A percentile compares a stretch with the other conserved stretches of the same genome.
Evolutionary conservation across 2,329 filamentous ascomycete genomes (phyloP).

Genomic region (Penicillium olsonii): DNA sequence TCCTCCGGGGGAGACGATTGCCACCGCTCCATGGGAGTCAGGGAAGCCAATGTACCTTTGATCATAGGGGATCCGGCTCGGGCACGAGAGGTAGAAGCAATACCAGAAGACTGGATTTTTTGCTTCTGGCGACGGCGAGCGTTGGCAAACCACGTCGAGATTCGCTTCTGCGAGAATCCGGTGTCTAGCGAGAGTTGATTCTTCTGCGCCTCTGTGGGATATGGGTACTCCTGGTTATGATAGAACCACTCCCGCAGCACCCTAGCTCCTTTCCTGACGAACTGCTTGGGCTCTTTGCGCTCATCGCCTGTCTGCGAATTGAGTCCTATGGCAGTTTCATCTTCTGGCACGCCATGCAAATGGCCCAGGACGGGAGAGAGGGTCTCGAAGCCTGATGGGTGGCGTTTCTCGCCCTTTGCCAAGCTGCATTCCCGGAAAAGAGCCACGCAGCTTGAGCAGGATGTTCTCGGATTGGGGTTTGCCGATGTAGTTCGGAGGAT

Average conservation of each 20-base stretch:
- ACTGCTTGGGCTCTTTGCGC: conserved; percentile 38
- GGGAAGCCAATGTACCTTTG: conserved; percentile 31
- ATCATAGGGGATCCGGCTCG: conserved; percentile 50
- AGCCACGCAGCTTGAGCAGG: conserved; percentile 55
- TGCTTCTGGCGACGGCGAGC: conserved; percentile 51
- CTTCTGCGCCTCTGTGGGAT: conserved; percentile 53
- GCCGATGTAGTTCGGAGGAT: conserved; percentile 50
- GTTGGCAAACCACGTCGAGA: conserved; percentile 56
- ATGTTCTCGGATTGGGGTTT: conserved; percentile 52
- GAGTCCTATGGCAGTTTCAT: conserved; percentile 14
- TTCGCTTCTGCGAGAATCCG: conserved; percentile 49
- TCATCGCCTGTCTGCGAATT: neutral
- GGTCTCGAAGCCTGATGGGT: conserved; percentile 51
- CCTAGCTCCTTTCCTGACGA: conserved; percentile 48
- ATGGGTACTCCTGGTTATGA: conserved; percentile 49
- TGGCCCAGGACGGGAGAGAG: conserved; percentile 50
- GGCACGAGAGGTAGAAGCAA: conserved; percentile 27
- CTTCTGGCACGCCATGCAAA: conserved; percentile 52
- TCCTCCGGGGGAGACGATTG: conserved; percentile 49
- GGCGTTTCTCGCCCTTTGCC: conserved; percentile 48
- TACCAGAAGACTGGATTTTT: conserved; percentile 19
- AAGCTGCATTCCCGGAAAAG: conserved; percentile 55
- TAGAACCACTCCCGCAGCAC: conserved; percentile 51
- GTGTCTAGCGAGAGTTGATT: conserved; percentile 43
- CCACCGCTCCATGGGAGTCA: conserved; percentile 53